Evolutionary conservation across 139 green algal species (phyloP), one percentile per base, ranked within the genome.

Genomic region (Nannochloris sp.): DNA sequence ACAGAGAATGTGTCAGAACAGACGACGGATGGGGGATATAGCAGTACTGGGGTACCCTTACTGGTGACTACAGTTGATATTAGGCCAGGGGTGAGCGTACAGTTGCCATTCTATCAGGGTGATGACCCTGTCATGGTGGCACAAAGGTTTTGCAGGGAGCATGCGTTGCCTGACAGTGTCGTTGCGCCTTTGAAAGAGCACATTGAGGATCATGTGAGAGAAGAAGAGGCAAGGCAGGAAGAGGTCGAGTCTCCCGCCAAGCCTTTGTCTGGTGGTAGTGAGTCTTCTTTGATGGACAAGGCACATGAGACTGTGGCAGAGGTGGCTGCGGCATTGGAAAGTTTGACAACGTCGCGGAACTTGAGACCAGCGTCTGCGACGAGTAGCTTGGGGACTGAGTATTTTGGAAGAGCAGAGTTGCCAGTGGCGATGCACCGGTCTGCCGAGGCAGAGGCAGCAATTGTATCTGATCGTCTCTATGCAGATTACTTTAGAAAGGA

Each of bases 11-110:
- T 53, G 79, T 40, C 33, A 40, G 33, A 40, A 40, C 33, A 40
- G 49, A 58, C 49, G 49, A 58, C 49, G 49, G 25, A 10, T 10
- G 49, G 9, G 9, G 25, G 49, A 8, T 40, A 40, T 40, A 40
- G 33, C 17, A 53, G 46, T 26, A 6, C 11, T 2, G n/a, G 11
- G 9, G 33, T 12, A 23, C 20, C 58, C 14, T 36, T 94, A n/a
- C 74, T 94, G 25, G 67, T 93, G 1, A 94, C 86, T 1, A 94
- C 87, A 9, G 86, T 94, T 10, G 87, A 94, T 70, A 87, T 94
- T 60, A 82, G 80, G 17, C 78, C 80, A 2, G 84, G 85, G 2
- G 51, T 51, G 26, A 71, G 64, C 17, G 85, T 84, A 36, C 63
- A 66, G 6, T 86, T 94, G 30, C 67, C 83, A 59, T 56, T 92